A percentile compares a stretch with the other conserved stretches of the same genome.
Conservation (phyloP, 2,329 filamentous ascomycete genomes). For the Alternaria viburni region DNA sequence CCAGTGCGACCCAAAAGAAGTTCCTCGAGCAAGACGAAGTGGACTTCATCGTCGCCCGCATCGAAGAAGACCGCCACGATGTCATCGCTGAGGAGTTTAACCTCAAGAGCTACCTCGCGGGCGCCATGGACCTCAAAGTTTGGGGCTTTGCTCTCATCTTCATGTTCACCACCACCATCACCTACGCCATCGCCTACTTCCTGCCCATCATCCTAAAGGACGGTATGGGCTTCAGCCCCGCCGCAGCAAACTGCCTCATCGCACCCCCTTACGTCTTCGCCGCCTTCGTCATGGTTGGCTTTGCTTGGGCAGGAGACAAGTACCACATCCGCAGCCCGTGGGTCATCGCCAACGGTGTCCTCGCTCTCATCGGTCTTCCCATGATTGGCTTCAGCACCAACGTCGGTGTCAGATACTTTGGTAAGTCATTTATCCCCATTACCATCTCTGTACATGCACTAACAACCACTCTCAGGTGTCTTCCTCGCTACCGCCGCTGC, state of each 20-base stretch:
- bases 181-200: constrained; percentile 41
- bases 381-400: constrained; percentile 72
- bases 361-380: constrained; percentile 71
- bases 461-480: constrained; percentile 51
- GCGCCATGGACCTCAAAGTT: constrained; percentile 29
- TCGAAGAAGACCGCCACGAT: constrained; percentile 36
- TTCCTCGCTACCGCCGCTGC: constrained; percentile 76
- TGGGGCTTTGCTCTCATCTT: constrained; percentile 31
- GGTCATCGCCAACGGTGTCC: constrained; percentile 68
- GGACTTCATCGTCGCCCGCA: constrained; percentile 36
- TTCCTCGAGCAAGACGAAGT: constrained; percentile 36
- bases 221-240: constrained; percentile 36
- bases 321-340: constrained; percentile 71
- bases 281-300: constrained; percentile 51
- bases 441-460: not conserved
- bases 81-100: constrained; percentile 37
- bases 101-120: constrained; percentile 24
- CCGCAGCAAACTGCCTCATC: constrained; percentile 34
- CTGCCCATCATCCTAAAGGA: constrained; percentile 39
- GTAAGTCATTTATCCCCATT: not conserved
- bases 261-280: constrained; percentile 38
- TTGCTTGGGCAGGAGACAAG: constrained; percentile 70
- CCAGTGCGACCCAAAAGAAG: constrained; percentile 26
- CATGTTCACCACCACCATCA: constrained; percentile 33
- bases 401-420: constrained; percentile 67